These are phyloP conservation scores for Septoria petroselini DNA, from an alignment of 2,329 filamentous ascomycete species.

Conservation along the genomic window DNA sequence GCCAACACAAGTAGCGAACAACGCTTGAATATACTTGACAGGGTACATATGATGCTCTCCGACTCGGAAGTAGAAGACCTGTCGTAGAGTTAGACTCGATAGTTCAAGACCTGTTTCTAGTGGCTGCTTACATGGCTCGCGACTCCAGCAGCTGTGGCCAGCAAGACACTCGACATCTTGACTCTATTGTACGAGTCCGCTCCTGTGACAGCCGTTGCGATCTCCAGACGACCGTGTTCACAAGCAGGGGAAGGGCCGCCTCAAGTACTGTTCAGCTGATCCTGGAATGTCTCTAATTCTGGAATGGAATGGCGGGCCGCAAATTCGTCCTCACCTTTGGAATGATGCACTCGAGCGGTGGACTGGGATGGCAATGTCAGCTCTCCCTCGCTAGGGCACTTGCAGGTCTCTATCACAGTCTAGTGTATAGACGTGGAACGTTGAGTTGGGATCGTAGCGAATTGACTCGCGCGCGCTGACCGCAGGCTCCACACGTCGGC, in stretches of 20 bases:
- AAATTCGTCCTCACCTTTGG: no score
- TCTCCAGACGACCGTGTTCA: not conserved
- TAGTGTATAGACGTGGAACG: not conserved
- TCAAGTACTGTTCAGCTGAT: no score
- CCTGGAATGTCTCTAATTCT: no score
- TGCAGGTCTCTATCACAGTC: not conserved
- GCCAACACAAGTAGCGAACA: slow-evolving; percentile 16
- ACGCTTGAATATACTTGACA: slow-evolving; percentile 21
- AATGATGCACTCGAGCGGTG: no score
- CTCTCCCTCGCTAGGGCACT: not conserved
- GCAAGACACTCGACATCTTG: slow-evolving; percentile 7
- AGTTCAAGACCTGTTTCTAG: no score
- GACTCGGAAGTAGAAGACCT: slow-evolving; percentile 28
- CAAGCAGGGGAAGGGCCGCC: not conserved
- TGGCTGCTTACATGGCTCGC: slow-evolving; percentile 18
- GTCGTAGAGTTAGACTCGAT: no score
- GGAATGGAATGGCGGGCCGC: no score
- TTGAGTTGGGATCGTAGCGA: not conserved
- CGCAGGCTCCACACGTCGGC: no score
- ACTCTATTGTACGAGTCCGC: not conserved
- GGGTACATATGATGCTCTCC: slow-evolving; percentile 33
- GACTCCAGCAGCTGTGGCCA: slow-evolving; percentile 20
- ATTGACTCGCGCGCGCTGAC: not conserved
- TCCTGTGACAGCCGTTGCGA: not conserved
- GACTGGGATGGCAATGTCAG: not conserved